Evolutionary conservation across 1,284 basidiomycete genomes (phyloP), one percentile per base, ranked within the genome.

Genomic region (Agaricales sp.): DNA sequence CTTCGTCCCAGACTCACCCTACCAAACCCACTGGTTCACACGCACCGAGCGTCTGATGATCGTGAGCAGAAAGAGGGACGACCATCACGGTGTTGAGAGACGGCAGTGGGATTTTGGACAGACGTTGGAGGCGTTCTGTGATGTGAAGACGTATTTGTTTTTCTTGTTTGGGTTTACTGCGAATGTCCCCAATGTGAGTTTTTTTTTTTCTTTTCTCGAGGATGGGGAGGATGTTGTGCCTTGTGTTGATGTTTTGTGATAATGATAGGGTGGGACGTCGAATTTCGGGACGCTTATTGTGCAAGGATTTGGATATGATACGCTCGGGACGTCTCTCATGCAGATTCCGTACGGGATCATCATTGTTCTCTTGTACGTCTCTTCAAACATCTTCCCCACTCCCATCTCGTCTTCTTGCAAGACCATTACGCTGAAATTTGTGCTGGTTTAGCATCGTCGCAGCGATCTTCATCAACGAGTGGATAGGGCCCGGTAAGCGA

Each of bases 271-370:
- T 21, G 61, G 60, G 6, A 61, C 58, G 3, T 62, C 61, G 12
- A 62, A 62, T 51, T 61, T 61, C 45, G 59, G 58, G 14, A 62
- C 61, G 1, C 57, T 70, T 37, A 70, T 73, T 50, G 65, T 69
- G 50, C 61, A 63, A 48, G 62, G 63, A 4, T 63, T 71, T 47
- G 69, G 69, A 6, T 73, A 68, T 57, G 60, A 60, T 26, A 62
- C 59, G 2, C 55, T 66, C 16, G 62, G 70, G 50, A 72, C 70
- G 0, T 64, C 69, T 0, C 57, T 73, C 1, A 64, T 72, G 47
- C 56, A 67, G 46, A 65, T 67, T 47, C 65, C 69, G 2, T 61
- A 64, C 43, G 70, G 61, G 4, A 24, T 54, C 14, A 50, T 60
- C 38, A 60, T 61, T 43, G 53, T 57, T 21, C 26, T 41, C 18